These are phyloP conservation scores for Durusdinium trenchii DNA, from an alignment of 73 alveolate species.

Conservation along the genomic window DNA sequence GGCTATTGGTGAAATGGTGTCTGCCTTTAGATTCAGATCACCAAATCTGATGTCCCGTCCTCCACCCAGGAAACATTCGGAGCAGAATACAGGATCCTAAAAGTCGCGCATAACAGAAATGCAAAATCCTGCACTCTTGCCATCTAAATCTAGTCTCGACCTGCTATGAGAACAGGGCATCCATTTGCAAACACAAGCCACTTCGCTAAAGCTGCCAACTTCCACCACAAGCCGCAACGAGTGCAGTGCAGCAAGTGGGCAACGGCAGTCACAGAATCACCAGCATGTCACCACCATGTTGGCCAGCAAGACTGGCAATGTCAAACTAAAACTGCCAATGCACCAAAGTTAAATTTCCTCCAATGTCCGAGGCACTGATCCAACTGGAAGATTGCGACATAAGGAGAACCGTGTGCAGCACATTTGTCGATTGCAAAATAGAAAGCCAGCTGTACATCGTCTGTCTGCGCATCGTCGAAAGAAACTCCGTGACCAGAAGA, in stretches of 20 bases:
- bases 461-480: slow-evolving; percentile 56
- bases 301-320: not conserved
- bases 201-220: too few relatives aligned
- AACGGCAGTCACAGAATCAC: too few relatives aligned
- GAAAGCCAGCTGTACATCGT: slow-evolving; percentile 44
- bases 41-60: not conserved
- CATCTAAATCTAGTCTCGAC: too few relatives aligned
- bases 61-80: slow-evolving; percentile 15
- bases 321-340: not conserved
- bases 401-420: slow-evolving; percentile 20
- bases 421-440: slow-evolving; percentile 79
- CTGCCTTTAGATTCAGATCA: too few relatives aligned
- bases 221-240: too few relatives aligned
- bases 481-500: slow-evolving; percentile 36
- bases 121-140: too few relatives aligned
- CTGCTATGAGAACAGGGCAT: too few relatives aligned
- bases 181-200: too few relatives aligned
- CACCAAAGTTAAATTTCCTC: too few relatives aligned
- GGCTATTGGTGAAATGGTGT: too few relatives aligned
- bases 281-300: too few relatives aligned
- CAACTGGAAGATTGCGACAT: slow-evolving; percentile 12
- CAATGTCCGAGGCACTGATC: slow-evolving; percentile 58
- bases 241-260: too few relatives aligned
- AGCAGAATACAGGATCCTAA: slow-evolving; percentile 23
- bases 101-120: not conserved